Percentiles rank a stretch among this genome's conserved stretches.
These are phyloP conservation scores for Incumbomyces lentus DNA, from an alignment of 2,329 filamentous ascomycete species.

Conservation along the genomic window DNA sequence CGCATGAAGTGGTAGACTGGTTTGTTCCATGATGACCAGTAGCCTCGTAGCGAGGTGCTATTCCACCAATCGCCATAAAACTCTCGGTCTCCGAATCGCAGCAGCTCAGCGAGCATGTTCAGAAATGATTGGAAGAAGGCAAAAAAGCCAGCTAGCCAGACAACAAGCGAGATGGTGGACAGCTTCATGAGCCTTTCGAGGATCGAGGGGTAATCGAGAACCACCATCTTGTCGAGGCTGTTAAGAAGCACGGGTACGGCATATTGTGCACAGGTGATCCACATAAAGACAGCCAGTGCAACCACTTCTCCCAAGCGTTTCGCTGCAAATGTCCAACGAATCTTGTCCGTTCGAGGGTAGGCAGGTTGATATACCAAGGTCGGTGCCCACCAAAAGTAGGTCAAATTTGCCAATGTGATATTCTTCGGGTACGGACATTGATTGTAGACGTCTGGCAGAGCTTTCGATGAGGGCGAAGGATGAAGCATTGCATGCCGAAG, in stretches of 20 bases:
- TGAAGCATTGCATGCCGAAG: constrained; percentile 83
- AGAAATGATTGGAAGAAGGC: constrained; percentile 87
- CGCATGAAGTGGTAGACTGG: constrained; percentile 96
- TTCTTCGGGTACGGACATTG: constrained; percentile 81
- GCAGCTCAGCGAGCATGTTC: constrained; percentile 83
- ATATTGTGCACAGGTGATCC: constrained; percentile 90
- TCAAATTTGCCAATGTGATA: constrained; percentile 76
- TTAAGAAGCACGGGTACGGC: constrained; percentile 82
- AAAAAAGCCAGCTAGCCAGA: constrained; percentile 97
- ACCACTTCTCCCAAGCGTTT: constrained; percentile 73
- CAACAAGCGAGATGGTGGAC: constrained; percentile 86
- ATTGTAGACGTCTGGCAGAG: constrained; percentile 71
- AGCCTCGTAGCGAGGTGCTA: constrained; percentile 68
- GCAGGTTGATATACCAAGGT: constrained; percentile 95
- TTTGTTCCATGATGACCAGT: constrained; percentile 97
- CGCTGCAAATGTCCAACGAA: constrained; percentile 78
- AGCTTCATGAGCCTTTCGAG: constrained; percentile 86
- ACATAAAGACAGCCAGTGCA: constrained; percentile 77
- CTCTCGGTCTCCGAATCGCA: constrained; percentile 80
- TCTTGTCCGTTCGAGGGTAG: constrained; percentile 71
- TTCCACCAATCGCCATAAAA: constrained; percentile 99
- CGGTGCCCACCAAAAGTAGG: constrained; percentile 97
- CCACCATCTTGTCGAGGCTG: constrained; percentile 76
- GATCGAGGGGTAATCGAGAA: constrained; percentile 69
- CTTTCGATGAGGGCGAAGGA: constrained; percentile 54